Percentiles rank a stretch among this genome's conserved stretches.
Conservation (phyloP, 2,329 filamentous ascomycete genomes). For the Ascosphaera aggregata region DNA sequence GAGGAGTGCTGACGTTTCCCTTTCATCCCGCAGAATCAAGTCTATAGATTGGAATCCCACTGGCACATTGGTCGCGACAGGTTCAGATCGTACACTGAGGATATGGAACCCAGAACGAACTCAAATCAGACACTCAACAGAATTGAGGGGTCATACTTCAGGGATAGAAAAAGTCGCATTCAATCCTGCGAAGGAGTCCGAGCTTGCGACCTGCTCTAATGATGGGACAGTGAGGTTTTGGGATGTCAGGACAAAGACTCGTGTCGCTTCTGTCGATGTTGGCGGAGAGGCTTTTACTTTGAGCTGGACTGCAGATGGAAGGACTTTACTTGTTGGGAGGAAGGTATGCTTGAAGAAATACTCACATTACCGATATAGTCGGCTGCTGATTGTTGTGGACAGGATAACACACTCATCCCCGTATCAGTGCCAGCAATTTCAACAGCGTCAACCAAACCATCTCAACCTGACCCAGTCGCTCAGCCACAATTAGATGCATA, state of each 20-base stretch:
- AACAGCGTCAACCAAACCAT: slow-evolving; percentile 5
- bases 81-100: slow-evolving; percentile 67
- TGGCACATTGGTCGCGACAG: slow-evolving; percentile 65
- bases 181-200: slow-evolving; percentile 25
- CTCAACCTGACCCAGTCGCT: slow-evolving; percentile 3
- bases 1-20: slow-evolving; percentile 11
- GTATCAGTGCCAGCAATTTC: slow-evolving; percentile 17
- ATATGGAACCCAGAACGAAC: slow-evolving; percentile 55
- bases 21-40: slow-evolving; percentile 32
- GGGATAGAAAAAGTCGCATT: slow-evolving; percentile 26
- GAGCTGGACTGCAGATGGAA: slow-evolving; percentile 25
- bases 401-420: slow-evolving; percentile 25
- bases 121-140: slow-evolving; percentile 22
- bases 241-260: slow-evolving; percentile 26
- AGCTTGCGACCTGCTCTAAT: slow-evolving; percentile 25
- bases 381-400: background rate
- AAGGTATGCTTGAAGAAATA: slow-evolving; percentile 14
- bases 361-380: background rate
- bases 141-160: slow-evolving; percentile 23
- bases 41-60: slow-evolving; percentile 77
- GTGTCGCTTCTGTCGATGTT: slow-evolving; percentile 24
- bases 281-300: slow-evolving; percentile 26
- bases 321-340: slow-evolving; percentile 21
- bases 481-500: slow-evolving; percentile 11
- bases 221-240: slow-evolving; percentile 27